Base-by-base conservation (phyloP, 2,329 filamentous ascomycete species). In the Pseudogymnoascus sp. region DNA sequence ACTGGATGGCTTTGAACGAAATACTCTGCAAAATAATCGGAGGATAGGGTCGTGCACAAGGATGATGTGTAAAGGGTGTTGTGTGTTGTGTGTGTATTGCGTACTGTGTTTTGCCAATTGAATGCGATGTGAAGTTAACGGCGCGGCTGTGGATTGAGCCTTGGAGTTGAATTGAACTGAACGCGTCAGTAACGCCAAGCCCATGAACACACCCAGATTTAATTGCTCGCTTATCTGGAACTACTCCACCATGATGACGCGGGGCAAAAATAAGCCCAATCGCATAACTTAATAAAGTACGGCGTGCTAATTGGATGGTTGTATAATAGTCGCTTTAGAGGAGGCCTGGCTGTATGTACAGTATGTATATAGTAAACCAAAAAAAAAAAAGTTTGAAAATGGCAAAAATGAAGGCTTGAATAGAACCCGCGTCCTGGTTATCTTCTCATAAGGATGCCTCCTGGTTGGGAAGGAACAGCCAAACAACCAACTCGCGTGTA, bases 231-330 rank as follows among this genome's bases (percentile, higher is more conserved):
- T 62, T 63, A 60, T 64, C 66, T 11, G 66, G 68, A 59, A 61
- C 61, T 65, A 59, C 72, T 68, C 7, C 71, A 72, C 60, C 68
- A 69, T 50, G 68, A 68, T 8, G 71, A 71, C 67, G n/a, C 67
- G 69, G 16, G 65, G 56, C 31, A 70, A 65, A 65, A 69, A 69
- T 61, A 70, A 63, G 19, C 19, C 1, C 19, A 19, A 19, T 19
- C 19, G 19, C 19, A 19, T 19, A 19, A 19, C 19, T 19, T 19
- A 19, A 19, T 19, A 19, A 19, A 19, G 19, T 19, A 19, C 19
- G 19, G 19, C 19, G 19, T 19, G 19, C 19, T 19, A 19, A 19
- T 19, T 19, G 19, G 19, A 19, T 19, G 19, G 19, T 19, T 19
- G 19, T 19, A 19, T 19, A 19, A 19, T 19, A 19, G 19, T 19